Base-by-base conservation (phyloP, 805 yeast species). In the Priceomyces melissophilus region DNA sequence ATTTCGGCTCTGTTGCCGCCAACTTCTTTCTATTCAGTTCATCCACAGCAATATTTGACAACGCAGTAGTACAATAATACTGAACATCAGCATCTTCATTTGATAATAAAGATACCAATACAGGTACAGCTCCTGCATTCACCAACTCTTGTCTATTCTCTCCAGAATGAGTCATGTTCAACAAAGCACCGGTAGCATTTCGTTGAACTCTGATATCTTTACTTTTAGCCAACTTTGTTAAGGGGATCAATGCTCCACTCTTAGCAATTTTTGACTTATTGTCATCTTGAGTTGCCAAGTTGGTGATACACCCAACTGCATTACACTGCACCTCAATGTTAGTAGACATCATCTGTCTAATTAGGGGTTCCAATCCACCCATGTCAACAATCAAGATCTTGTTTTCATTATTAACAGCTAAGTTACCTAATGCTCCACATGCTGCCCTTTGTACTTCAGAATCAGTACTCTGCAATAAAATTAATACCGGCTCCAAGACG, bases 261-360 rank as follows among this genome's bases (percentile, higher is more conserved):
- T 89, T 84, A 14, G 99, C 99, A 55, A 93, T 93, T 61, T 88
- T 89, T 39, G 93, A 82, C 64, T 93, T 93, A 68, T 93, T 93
- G 56, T 88, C 96, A 65, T 93, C 99, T 66, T 87, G 96, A 5
- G 99, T 93, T 6, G 99, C 99, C 63, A 93, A 78, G 60, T 93
- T 93, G 29, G 99, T 93, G 58, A 93, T 90, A 63, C 99, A 93
- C 12, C 99, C 99, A 42, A 93, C 99, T 2, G 99, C 99, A 60
- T 93, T 93, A 65, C 99, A 93, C 67, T 93, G 99, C 30, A 93
- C 98, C 64, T 93, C 99, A 43, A 93, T 95, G 57, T 93, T 93
- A 41, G 93, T 79, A 32, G 95, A 84, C 84, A 88, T 84, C 99
- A 93, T 93, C 67, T 93, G 99, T 63, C 95, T 83, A 54, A 93